Evolutionary conservation across 306 rosid genomes (phyloP), one percentile per base, ranked within the genome.

Genomic region (Prunus salicina): DNA sequence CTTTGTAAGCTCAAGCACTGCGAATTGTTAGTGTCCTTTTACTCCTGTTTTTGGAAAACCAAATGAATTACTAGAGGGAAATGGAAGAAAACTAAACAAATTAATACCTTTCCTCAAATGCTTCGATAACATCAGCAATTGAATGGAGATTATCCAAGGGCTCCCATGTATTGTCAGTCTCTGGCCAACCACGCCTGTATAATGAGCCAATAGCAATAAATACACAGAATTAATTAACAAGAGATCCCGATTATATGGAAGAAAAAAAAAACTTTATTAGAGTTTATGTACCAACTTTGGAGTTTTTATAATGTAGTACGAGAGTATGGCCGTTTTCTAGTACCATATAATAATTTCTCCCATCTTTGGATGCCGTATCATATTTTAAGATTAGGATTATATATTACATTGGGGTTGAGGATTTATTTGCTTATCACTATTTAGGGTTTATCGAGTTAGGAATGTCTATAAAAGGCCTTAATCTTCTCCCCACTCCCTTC

Each of bases 111-210:
- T 87, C 88, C 72, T 93, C 97, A 81, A 94, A 94, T 24, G 93
- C 85, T 19, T 91, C 88, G 22, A 94, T 80, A 76, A 94, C 86
- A 85, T 94, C 98, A 3, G 94, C 86, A 64, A 91, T 89, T n/a
- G 94, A 81, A 81, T 86, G 91, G 71, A 94, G 93, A 89, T 94
- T 94, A 73, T 90, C 90, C 82, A 89, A 78, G 9, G 98, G 98
- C 83, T 94, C 98, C 98, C 98, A 94, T 20, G 98, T 94, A 78
- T 90, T 94, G 77, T 96, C 94, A 3, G 94, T 81, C 83, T 94
- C 98, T 0, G 98, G 90, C 98, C 98, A 94, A 63, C 91, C 96
- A 6, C 90, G 93, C 98, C 98, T 93, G 64, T 78, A 45, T 76
- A 77, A 38, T 7, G 43, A 70, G 16, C 64, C 57, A 69, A 63